Evolutionary conservation across 2,329 filamentous ascomycete species (phyloP).

Genomic region (Fusarium concolor): DNA sequence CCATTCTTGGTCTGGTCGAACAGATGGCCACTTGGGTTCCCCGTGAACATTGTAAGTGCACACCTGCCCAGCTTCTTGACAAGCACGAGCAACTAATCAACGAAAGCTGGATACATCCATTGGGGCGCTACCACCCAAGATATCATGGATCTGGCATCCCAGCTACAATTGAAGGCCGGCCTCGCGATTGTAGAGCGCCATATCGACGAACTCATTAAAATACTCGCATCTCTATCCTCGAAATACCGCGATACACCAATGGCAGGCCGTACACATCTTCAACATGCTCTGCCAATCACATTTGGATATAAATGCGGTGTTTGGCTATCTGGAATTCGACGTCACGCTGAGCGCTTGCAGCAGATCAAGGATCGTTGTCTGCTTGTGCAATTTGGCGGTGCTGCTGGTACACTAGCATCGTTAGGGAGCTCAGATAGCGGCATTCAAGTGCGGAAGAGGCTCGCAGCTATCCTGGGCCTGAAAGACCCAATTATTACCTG

Average conservation of each 20-base stretch:
- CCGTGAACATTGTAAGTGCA: constrained; percentile 10
- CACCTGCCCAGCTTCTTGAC: too few relatives aligned
- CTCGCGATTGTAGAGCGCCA: constrained; percentile 60
- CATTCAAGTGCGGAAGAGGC: constrained; percentile 60
- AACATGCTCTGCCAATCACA: constrained; percentile 67
- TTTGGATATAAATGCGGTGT: constrained; percentile 70
- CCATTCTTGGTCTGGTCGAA: constrained; percentile 62
- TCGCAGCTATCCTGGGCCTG: constrained; percentile 62
- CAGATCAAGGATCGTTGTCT: constrained; percentile 58
- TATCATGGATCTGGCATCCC: constrained; percentile 65
- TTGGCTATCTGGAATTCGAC: constrained; percentile 62
- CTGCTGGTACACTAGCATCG: constrained; percentile 67
- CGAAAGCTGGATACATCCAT: constrained; percentile 1
- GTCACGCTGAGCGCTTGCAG: constrained; percentile 61
- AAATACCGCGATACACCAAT: constrained; percentile 65
- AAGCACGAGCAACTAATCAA: neutral
- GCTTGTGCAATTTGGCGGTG: constrained; percentile 67
- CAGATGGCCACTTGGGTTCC: constrained; percentile 49
- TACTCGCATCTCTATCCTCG: constrained; percentile 56
- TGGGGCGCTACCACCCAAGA: constrained; percentile 72
- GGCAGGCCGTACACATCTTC: constrained; percentile 68
- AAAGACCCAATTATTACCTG: constrained; percentile 65
- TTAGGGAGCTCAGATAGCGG: constrained; percentile 61
- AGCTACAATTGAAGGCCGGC: constrained; percentile 64
- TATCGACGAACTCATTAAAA: constrained; percentile 56